A percentile compares a stretch with the other conserved stretches of the same genome.
phyloP scores from a whole-genome alignment of 225 moss, liverwort and hornwort genomes.

The Polytrichum commune region DNA sequence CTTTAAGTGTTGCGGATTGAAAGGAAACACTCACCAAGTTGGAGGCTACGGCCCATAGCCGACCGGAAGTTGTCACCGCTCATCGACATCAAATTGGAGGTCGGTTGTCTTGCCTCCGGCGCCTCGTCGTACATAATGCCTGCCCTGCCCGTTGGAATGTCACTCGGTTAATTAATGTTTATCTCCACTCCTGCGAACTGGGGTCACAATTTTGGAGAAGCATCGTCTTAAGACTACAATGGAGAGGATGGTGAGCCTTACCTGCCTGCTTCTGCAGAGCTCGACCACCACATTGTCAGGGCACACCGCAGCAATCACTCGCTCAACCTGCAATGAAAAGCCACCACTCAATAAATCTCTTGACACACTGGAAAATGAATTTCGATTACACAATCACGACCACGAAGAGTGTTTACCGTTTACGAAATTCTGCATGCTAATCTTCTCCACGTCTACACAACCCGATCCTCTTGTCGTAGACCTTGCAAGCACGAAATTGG shows the following conservation, averaged over 20 bases:
- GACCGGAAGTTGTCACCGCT: slow-evolving; percentile 68
- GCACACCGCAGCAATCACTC: slow-evolving; percentile 51
- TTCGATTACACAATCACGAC: background rate
- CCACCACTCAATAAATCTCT: slow-evolving; percentile 6
- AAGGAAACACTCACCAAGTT: slow-evolving; percentile 34
- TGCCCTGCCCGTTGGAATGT: slow-evolving; percentile 34
- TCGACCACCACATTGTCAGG: slow-evolving; percentile 79
- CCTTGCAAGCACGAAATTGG: too few species aligned
- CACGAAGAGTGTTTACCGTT: too few species aligned
- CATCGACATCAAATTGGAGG: slow-evolving; percentile 56
- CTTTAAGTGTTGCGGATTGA: background rate
- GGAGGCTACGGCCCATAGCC: slow-evolving; percentile 62
- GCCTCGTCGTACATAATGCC: slow-evolving; percentile 66
- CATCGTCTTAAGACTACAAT: too few species aligned
- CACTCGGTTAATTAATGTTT: slow-evolving; percentile 1
- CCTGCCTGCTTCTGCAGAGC: slow-evolving; percentile 77
- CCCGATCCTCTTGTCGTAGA: too few species aligned
- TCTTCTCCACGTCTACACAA: too few species aligned
- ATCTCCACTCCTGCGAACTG: background rate
- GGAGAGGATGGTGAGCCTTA: slow-evolving; percentile 17
- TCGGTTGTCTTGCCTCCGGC: slow-evolving; percentile 8
- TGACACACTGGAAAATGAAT: background rate
- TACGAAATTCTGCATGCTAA: too few species aligned
- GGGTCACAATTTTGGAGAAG: background rate
- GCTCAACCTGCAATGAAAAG: slow-evolving; percentile 28